Evolutionary conservation across 2,329 filamentous ascomycete genomes (phyloP), one percentile per base, ranked within the genome.

Genomic region (Coniella vitis): DNA sequence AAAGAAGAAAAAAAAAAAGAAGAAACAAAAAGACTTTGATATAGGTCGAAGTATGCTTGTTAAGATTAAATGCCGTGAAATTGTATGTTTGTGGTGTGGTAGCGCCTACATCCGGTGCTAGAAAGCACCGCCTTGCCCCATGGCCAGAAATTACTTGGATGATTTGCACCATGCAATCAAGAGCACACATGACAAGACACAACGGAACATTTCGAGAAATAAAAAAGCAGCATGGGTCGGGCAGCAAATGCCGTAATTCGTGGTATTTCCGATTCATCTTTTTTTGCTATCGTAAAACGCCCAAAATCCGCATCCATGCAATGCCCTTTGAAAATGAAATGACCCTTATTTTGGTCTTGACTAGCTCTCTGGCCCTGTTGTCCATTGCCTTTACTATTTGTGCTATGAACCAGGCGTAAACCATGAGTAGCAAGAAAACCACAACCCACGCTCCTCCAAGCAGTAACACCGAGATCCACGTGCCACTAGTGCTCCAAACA

Each of bases 211-310:
- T n/a, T n/a, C n/a, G n/a, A n/a, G n/a, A n/a, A n/a, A n/a, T n/a
- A n/a, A 20, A 40, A 34, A 16, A 29, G 34, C 20, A 37, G 41
- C 47, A 21, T 41, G 51, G 47, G 47, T 53, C 48, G 51, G 51
- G 51, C 51, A 53, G 48, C 47, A 47, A 5, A 52, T 54, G 52
- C 48, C 52, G 35, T 54, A 43, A 54, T 51, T 54, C 52, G 45
- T 54, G 44, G 49, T 51, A 52, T 54, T 48, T 52, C 31, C 46
- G 52, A 54, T 45, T 51, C 43, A 44, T 39, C 20, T 42, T 49
- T 39, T 39, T 40, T 46, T 52, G 41, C 45, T 54, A 52, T 49
- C 46, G 51, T 49, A 32, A 54, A 29, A 52, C 52, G 52, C 52
- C 52, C 50, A 49, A 52, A 49, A 43, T 45, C 52, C 47, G 49